Conservation (phyloP, 2,329 filamentous ascomycete genomes). For the Phyllosticta citrichinensis region DNA sequence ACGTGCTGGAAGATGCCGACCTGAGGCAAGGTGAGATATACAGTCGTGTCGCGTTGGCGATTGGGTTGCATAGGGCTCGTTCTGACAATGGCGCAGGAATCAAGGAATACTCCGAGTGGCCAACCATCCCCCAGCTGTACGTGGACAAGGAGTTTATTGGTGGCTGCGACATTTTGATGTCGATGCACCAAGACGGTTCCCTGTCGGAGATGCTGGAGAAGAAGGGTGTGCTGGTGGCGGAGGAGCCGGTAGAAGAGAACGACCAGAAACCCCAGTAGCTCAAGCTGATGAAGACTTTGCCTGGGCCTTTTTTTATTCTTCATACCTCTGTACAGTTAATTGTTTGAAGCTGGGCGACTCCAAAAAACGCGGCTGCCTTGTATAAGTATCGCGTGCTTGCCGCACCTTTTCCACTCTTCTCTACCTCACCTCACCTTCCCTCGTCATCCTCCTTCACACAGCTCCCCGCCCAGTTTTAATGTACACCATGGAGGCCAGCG, state of each 20-base stretch:
- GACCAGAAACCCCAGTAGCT: conserved; percentile 13
- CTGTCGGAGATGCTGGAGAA: conserved; percentile 85
- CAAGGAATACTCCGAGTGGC: conserved; percentile 99
- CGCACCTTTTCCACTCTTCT: not conserved
- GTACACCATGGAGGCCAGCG: not conserved
- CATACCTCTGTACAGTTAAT: conserved; percentile 7
- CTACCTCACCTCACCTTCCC: not conserved
- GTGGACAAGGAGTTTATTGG: conserved; percentile 92
- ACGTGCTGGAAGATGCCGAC: conserved; percentile 86
- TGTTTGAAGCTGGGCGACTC: not conserved
- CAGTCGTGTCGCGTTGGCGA: not conserved
- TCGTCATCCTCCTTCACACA: not conserved
- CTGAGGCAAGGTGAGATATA: conserved; percentile 57
- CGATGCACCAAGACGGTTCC: conserved; percentile 94
- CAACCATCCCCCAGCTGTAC: conserved; percentile 95
- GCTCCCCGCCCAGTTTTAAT: too few relatives aligned
- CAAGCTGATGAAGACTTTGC: not conserved
- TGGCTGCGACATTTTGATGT: conserved; percentile 93
- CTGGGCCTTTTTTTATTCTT: not conserved
- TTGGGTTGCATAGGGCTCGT: not conserved
- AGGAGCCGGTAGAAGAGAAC: conserved; percentile 23
- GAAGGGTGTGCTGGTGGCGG: conserved; percentile 72
- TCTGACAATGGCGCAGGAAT: conserved; percentile 52
- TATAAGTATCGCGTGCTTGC: not conserved
- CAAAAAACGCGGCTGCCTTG: not conserved